Percentiles rank a stretch among this genome's conserved stretches.
phyloP scores from a whole-genome alignment of 129 eudicot species.

The Escallonia rubra region DNA sequence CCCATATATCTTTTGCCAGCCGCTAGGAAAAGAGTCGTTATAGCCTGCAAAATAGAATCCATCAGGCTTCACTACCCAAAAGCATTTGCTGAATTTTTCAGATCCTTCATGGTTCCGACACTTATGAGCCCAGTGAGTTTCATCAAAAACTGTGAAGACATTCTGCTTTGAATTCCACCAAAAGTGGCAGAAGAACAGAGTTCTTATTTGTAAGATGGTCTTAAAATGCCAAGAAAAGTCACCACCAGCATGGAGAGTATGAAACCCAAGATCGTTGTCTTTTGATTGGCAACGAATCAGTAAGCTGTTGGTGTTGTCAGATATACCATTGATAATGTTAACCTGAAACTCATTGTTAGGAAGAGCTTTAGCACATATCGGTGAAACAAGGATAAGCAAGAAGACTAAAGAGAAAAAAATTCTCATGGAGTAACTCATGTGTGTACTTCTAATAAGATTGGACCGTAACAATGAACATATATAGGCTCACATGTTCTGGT shows the following conservation, averaged over 20 bases:
- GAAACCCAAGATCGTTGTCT: not conserved
- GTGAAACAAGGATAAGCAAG: too few species aligned
- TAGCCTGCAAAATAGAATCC: not conserved
- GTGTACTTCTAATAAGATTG: too few species aligned
- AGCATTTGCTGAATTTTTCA: not conserved
- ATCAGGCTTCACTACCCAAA: not conserved
- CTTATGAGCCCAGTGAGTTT: not conserved
- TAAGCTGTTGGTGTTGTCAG: not conserved
- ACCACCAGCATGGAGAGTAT: not conserved
- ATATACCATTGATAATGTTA: not conserved
- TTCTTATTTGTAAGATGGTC: not conserved
- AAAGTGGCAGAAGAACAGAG: not conserved
- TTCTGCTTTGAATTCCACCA: not conserved
- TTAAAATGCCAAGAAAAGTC: not conserved
- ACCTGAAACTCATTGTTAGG: not conserved
- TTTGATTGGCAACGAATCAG: not conserved
- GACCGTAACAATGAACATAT: too few species aligned
- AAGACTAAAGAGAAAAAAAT: not conserved
- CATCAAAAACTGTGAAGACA: not conserved
- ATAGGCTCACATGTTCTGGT: too few species aligned
- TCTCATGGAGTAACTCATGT: too few species aligned
- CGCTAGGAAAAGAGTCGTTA: not conserved
- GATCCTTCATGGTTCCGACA: not conserved
- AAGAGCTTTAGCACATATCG: too few species aligned
- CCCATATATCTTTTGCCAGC: too few species aligned